Base-by-base conservation (phyloP, 352 stramenopile species). In the Plasmopara muralis region DNA sequence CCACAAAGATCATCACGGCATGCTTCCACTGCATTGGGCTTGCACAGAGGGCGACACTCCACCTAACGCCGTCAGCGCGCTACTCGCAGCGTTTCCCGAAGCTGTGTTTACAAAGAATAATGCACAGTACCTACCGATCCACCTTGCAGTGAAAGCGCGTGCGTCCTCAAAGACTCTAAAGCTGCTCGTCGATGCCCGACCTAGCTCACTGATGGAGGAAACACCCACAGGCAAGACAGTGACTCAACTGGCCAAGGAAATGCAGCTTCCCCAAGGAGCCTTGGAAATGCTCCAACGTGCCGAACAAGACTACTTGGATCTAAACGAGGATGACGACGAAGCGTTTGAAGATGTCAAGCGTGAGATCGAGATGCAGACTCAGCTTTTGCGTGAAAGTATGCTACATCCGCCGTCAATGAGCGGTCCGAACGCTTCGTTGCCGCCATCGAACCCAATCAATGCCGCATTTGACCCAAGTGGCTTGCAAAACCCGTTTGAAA, bases 11-110 rank as follows among this genome's bases (percentile, higher is more conserved):
- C 82, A 89, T 50, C 81, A 93, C 55, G 82, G 82, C 31, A 92
- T 92, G 82, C 54, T 90, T 54, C 82, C 82, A 35, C 60, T 92
- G 16, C 82, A 92, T 63, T 92, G 82, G 82, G 82, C 82, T 18
- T 92, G 82, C 43, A 89, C 79, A 0, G 82, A 93, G 57, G 64
- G 87, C 54, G 78, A 93, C 50, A 79, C 81, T n/a, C 74, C 77
- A 4, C 50, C 77, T 4, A 70, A 64, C 12, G 76, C 81, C 3
- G 66, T 93, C 45, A 59, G 68, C 0, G 74, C 77, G 42, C 64
- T 93, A 37, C 69, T 93, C 9, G 55, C 76, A 13, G 82, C 77
- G 5, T 93, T 82, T n/a, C 82, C 82, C 0, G 75, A 89, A 42
- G 82, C 65, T 10, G 78, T 86, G 37, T 66, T 93, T 46, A 87